Conservation (phyloP, 306 rosid species). For the Argentina anserina region DNA sequence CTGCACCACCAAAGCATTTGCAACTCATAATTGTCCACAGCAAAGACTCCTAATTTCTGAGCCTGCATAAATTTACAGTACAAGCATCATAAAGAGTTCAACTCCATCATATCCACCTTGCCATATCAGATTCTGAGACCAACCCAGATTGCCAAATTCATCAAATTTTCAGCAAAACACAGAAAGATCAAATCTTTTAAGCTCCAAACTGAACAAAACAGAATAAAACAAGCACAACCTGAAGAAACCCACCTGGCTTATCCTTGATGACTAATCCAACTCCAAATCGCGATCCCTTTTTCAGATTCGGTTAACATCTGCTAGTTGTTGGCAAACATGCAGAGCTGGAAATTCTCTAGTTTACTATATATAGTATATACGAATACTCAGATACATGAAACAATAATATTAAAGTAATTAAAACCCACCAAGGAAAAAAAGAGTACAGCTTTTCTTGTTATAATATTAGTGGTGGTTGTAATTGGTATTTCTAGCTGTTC, state of each 20-base stretch:
- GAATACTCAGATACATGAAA: neutral
- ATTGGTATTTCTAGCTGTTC: neutral
- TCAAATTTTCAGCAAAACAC: neutral
- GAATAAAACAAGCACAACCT: neutral
- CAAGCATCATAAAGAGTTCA: neutral
- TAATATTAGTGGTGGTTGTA: neutral
- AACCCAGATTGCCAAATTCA: slow-evolving; percentile 4
- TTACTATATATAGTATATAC: neutral
- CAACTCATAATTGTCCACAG: slow-evolving; percentile 54
- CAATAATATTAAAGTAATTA: neutral
- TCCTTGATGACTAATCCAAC: slow-evolving; percentile 1
- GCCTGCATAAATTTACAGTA: neutral
- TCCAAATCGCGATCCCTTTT: neutral
- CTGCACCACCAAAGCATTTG: slow-evolving; percentile 73
- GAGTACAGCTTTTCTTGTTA: neutral
- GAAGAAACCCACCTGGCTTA: neutral
- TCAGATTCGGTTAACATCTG: neutral
- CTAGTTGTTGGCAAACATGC: neutral
- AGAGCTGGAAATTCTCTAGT: neutral
- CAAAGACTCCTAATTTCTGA: neutral
- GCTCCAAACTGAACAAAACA: neutral
- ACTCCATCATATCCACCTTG: neutral
- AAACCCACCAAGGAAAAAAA: neutral
- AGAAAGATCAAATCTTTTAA: neutral
- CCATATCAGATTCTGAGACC: neutral